Evolutionary conservation across 1,284 basidiomycete genomes (phyloP), one percentile per base, ranked within the genome.

Genomic region (Xerocomus nothofagi): DNA sequence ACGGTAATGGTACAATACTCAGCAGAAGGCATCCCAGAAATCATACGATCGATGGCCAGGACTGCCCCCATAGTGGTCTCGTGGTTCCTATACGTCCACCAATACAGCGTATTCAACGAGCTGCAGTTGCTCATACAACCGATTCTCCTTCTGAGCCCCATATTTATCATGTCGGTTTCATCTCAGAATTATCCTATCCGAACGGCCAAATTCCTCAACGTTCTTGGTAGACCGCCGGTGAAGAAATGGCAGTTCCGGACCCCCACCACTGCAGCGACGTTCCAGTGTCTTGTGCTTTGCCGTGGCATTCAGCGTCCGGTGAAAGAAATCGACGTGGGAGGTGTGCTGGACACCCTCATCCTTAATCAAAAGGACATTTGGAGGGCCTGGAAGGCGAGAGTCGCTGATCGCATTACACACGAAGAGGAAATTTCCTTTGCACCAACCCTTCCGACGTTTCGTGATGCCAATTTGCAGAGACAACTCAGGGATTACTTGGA

Each of bases 321-420:
- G 5, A 26, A n/a, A 23, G 18, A 10, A 24, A 42, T 56, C 5
- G 38, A 56, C 17, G 20, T 56, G 1, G 24, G 7, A 17, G 34
- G 9, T 14, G 17, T 55, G 4, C 30, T 54, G 21, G 38, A 50
- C 26, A 39, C 26, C 3, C 30, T 54, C 14, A 18, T 55, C 31
- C 53, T 42, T 2, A 42, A 54, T n/a, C 24, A 54, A 26, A 40
- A n/a, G 27, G 52, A 44, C 8, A 20, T 55, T 12, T 55, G 53
- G 52, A 38, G 15, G 18, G 24, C 18, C 2, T 54, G 52, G 52
- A 53, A 51, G 40, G 27, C 5, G 20, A 39, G 48, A 17, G 47
- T 50, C 9, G 47, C 24, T 1, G 34, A 49, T n/a, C 37, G 50
- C 9, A 40, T 52, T 21, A 7, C 24, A 24, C 51, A 54, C 5